phyloP scores from a whole-genome alignment of 345 rosid genomes.

The Syzygium jambos region DNA sequence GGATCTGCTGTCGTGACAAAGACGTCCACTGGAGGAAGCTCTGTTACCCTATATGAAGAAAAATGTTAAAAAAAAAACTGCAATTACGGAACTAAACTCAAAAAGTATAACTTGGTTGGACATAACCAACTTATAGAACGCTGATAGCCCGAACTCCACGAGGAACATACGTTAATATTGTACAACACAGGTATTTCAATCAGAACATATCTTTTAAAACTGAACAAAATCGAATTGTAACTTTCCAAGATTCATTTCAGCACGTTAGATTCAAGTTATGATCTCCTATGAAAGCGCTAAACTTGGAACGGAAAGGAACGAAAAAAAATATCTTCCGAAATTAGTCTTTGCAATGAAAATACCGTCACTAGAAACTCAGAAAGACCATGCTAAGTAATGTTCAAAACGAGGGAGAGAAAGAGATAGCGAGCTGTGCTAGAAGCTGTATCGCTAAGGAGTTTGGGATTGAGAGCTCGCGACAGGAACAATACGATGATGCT shows the following conservation, averaged over 20 bases:
- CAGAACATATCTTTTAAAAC: no score
- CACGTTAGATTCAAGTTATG: not conserved
- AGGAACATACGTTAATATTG: not conserved
- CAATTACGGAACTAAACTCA: not conserved
- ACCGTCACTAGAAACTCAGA: not conserved
- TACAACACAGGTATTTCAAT: not conserved
- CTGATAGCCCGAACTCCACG: not conserved
- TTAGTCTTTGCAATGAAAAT: not conserved
- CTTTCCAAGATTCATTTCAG: not conserved
- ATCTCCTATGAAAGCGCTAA: not conserved
- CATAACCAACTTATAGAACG: not conserved
- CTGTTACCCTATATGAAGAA: conserved; percentile 13
- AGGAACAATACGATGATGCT: not conserved
- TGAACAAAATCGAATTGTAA: not conserved
- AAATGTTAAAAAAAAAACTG: not conserved
- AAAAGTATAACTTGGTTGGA: not conserved
- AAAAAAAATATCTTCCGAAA: no score
- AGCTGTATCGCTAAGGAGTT: not conserved
- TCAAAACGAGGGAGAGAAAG: not conserved
- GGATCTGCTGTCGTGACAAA: conserved; percentile 44
- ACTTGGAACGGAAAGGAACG: not conserved
- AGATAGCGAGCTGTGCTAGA: not conserved
- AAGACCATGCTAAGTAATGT: not conserved
- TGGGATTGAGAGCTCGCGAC: not conserved
- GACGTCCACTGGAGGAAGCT: conserved; percentile 50